A percentile compares a stretch with the other conserved stretches of the same genome.
Evolutionary conservation across 2,329 filamentous ascomycete genomes (phyloP).

Genomic region (Diplodia scrobiculata): DNA sequence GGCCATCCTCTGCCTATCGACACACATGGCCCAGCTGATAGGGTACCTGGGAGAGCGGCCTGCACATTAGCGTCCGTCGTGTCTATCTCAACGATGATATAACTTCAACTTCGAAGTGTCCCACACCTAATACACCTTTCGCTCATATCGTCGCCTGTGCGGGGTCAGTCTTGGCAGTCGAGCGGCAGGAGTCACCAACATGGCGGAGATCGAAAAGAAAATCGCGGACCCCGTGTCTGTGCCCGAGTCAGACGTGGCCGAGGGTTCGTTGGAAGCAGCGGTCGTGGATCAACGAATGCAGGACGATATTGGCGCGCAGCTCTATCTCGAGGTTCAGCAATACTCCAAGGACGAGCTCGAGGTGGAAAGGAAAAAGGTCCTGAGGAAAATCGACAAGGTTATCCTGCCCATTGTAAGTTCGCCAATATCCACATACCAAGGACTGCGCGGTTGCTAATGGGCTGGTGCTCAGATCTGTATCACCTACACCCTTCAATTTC

Average conservation of each 20-base stretch:
- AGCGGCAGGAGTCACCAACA: neutral
- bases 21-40: neutral
- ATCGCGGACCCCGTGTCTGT: neutral
- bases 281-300: conserved; percentile 33
- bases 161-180: no score
- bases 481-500: conserved; percentile 53
- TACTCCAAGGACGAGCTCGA: conserved; percentile 51
- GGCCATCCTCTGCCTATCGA: conserved; percentile 7
- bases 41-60: conserved; percentile 7
- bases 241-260: conserved; percentile 17
- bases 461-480: conserved; percentile 39
- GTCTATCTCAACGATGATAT: neutral
- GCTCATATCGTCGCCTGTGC: neutral
- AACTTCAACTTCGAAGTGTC: neutral
- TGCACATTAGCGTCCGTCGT: conserved; percentile 8
- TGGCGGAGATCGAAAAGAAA: conserved; percentile 25
- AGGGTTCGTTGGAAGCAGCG: conserved; percentile 11
- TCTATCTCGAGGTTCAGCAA: conserved; percentile 51
- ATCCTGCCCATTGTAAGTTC: conserved; percentile 51
- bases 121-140: no score
- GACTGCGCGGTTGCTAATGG: neutral
- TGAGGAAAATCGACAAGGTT: conserved; percentile 51
- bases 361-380: conserved; percentile 46
- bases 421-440: neutral
- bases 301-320: conserved; percentile 49